Base-by-base conservation (phyloP, 2,329 filamentous ascomycete species). In the Trichoderma arundinaceum region DNA sequence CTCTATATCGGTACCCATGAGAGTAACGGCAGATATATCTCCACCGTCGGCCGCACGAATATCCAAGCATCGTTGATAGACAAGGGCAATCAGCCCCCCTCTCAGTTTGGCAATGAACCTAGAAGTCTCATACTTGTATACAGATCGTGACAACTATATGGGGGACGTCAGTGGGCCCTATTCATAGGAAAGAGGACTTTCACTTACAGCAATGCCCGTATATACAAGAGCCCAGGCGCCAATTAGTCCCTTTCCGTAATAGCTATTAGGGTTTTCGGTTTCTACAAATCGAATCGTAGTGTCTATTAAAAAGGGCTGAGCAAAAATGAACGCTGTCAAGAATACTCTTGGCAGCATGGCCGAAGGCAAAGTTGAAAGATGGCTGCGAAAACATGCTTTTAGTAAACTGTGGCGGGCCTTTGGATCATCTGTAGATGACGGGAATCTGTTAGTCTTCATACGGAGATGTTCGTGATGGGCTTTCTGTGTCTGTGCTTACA, bases 1-100 rank as follows among this genome's bases (percentile, higher is more conserved):
- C 43, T 75, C 74, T 1, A 76, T 68, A 52, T 77, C 76, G 1
- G 76, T 75, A 6, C 75, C 74, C 74, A 77, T 77, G 0, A 77
- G 63, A 0, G 76, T 70, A 7, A 77, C 60, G 7, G 74, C 75
- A 1, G 71, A 70, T 12, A 72, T 71, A 9, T 71, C 71, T 22
- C 70, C 70, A 0, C 66, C 53, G 38, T 75, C 73, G 4, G 68
- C 71, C 5, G 68, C 68, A 49, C 69, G 68, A 4, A 68, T 68
- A 2, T 69, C 41, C 0, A 74, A 48, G 0, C 69, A 68, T 32
- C 69, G 65, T 44, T 70, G 71, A 35, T 74, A 76, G 4, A 75
- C 61, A 10, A 73, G 67, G 0, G 70, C 70, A 22, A 72, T 69
- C 8, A 75, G 54, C 0, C 71, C 70, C 4, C 71, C 71, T 3